Percentiles rank a stretch among this genome's conserved stretches.
Evolutionary conservation across 2,329 filamentous ascomycete species (phyloP).

Genomic region (Chaetomium olivaceum): DNA sequence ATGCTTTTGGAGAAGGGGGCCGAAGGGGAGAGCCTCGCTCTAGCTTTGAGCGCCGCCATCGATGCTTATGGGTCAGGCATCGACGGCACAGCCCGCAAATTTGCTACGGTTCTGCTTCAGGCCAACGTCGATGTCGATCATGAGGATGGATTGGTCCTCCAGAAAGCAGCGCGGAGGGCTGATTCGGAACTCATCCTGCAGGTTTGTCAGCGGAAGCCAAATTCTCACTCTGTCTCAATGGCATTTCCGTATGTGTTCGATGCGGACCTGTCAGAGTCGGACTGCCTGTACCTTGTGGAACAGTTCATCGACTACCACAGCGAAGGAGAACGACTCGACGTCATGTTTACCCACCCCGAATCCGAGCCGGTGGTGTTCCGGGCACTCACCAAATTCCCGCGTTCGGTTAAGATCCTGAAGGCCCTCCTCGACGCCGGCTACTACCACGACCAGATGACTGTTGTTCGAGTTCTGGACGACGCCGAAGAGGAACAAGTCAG

Average conservation of each 20-base stretch:
- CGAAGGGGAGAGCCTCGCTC: conserved; percentile 47
- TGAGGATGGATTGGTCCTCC: conserved; percentile 54
- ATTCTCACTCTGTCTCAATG: conserved; percentile 50
- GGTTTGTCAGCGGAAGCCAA: conserved; percentile 53
- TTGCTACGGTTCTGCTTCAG: conserved; percentile 47
- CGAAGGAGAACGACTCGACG: conserved; percentile 52
- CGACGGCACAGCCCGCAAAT: conserved; percentile 45
- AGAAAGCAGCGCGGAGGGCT: conserved; percentile 54
- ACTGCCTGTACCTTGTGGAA: conserved; percentile 51
- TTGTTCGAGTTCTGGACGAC: conserved; percentile 46
- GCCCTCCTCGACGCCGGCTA: conserved; percentile 58
- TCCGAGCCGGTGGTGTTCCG: conserved; percentile 53
- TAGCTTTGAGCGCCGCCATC: conserved; percentile 50
- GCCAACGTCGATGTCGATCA: conserved; percentile 51
- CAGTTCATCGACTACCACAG: conserved; percentile 54
- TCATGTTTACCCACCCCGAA: conserved; percentile 47
- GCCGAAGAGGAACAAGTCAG: conserved; percentile 57
- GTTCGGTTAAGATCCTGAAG: conserved; percentile 53
- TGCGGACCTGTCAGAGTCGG: conserved; percentile 50
- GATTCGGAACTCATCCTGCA: conserved; percentile 51
- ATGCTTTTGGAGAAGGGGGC: conserved; percentile 54
- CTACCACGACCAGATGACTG: conserved; percentile 58
- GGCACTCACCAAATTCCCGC: conserved; percentile 56
- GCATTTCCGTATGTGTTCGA: conserved; percentile 60
- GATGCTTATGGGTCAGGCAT: conserved; percentile 44